Evolutionary conservation across 2,329 filamentous ascomycete species (phyloP), one percentile per base, ranked within the genome.

Genomic region (Exophiala alcalophila): DNA sequence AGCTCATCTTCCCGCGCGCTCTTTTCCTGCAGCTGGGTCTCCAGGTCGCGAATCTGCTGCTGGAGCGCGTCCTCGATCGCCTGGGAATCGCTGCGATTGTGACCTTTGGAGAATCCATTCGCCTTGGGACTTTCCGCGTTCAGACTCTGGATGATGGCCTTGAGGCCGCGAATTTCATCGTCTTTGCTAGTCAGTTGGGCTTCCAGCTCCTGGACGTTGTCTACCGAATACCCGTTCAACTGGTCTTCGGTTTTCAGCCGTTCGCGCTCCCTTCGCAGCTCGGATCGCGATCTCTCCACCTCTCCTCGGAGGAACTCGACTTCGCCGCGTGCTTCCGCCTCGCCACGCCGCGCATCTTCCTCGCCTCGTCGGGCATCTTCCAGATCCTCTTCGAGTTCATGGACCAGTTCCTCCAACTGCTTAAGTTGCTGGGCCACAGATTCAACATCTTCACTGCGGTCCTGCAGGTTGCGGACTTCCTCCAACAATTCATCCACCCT

Each of bases 141-240:
- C 25, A 98, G 74, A 12, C 88, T 95, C 66, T 97, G 91, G 48
- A 98, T 97, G 61, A 98, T 97, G 29, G 92, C 91, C 66, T 97
- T 98, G 53, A 98, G 76, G 32, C 92, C 92, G 50, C 91, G 80
- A 59, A 98, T 97, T 69, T 98, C 92, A 57, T 98, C 92, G 59
- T 98, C 91, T 62, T 94, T 92, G 61, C 94, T 86, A 61, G 94
- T 89, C 20, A 97, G 67, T 11, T 61, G 57, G 8, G 40, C n/a
- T 32, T 55, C 47, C 2, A 55, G 33, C n/a, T 53, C 54, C 11
- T 57, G 48, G 14, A 56, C 30, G 11, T 43, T 39, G 5, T 57
- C 53, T 31, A 53, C 9, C 9, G 64, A 55, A 40, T 54, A 34
- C 26, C 61, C 61, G 46, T 65, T 49, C 19, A 55, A 29, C 27